These are phyloP conservation scores for Rhizoctonia solani DNA, from an alignment of 1,284 basidiomycete species.

Conservation along the genomic window DNA sequence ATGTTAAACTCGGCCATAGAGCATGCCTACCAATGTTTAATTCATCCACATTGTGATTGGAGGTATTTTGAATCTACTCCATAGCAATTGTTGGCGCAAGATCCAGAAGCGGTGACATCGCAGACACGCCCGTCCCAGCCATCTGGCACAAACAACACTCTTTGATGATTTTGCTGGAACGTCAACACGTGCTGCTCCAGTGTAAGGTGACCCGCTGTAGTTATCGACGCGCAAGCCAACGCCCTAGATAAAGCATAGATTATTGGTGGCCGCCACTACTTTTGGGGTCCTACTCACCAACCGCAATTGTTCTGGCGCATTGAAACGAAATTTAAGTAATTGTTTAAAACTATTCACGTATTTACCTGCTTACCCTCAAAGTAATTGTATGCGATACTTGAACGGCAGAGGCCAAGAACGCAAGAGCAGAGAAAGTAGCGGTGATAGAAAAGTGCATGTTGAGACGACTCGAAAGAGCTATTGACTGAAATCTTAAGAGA, in stretches of 20 bases:
- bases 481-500: too few species aligned
- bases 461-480: too few species aligned
- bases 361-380: background rate
- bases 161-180: conserved; percentile 15
- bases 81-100: conserved; percentile 34
- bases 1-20: conserved; percentile 31
- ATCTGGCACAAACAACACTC: conserved; percentile 16
- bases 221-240: conserved; percentile 13
- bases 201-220: conserved; percentile 24
- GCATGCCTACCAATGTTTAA: background rate
- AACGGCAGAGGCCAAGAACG: conserved; percentile 10
- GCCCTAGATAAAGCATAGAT: background rate
- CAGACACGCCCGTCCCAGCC: conserved; percentile 37
- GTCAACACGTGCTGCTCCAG: background rate
- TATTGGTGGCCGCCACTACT: background rate
- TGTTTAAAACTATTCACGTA: background rate
- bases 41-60: background rate
- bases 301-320: conserved; percentile 18
- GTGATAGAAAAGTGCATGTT: conserved; percentile 11
- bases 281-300: background rate
- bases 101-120: conserved; percentile 27
- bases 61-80: conserved; percentile 12
- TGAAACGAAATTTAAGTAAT: background rate
- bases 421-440: background rate
- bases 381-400: conserved; percentile 10